Conservation (phyloP, 2,329 filamentous ascomycete genomes). For the Neofusicoccum laricinum region DNA sequence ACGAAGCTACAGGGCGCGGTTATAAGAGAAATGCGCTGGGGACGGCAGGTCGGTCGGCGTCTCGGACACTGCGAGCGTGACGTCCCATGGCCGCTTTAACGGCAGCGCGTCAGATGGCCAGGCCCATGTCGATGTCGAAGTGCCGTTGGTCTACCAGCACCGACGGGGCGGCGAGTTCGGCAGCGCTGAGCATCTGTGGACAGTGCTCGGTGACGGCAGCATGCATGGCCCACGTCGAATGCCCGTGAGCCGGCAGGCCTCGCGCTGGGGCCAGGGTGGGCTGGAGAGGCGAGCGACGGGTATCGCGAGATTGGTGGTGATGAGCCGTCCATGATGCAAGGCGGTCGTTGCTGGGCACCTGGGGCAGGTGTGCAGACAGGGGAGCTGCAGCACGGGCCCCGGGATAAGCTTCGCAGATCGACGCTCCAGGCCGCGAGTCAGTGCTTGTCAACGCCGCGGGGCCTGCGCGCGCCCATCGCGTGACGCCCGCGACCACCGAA, state of each 20-base stretch:
- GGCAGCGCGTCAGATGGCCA: not conserved
- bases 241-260: too few species aligned
- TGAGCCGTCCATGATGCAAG: slow-evolving; percentile 4
- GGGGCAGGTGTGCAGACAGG: too few species aligned
- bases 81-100: slow-evolving; percentile 5
- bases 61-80: not conserved
- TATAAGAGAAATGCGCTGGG: not conserved
- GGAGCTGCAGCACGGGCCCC: not conserved
- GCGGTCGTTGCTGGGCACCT: not conserved
- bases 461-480: not conserved
- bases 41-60: not conserved
- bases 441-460: not conserved
- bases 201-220: not conserved
- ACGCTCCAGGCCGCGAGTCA: not conserved
- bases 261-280: not conserved
- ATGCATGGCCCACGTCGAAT: not conserved
- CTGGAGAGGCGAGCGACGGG: not conserved
- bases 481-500: not conserved
- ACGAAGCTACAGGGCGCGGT: not conserved
- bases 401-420: slow-evolving; percentile 1
- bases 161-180: too few species aligned
- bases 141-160: too few species aligned
- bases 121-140: not conserved
- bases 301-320: not conserved
- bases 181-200: too few species aligned